These are phyloP conservation scores for Sporothrix variecibatus DNA, from an alignment of 2,329 filamentous ascomycete species.

Conservation along the genomic window DNA sequence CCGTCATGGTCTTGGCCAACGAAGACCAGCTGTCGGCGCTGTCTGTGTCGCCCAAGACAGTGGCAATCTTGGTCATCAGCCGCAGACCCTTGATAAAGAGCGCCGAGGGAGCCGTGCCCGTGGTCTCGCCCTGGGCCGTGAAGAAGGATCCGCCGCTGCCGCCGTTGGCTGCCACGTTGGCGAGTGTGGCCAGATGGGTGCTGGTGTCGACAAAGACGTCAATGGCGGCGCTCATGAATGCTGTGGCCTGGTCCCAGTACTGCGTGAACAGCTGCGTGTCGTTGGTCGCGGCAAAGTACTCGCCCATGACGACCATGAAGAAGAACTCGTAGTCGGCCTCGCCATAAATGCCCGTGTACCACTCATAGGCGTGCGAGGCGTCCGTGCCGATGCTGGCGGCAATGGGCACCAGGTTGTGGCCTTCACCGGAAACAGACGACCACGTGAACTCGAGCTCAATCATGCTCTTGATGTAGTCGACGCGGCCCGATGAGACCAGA, in stretches of 20 bases:
- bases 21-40: neutral
- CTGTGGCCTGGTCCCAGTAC: constrained; percentile 4
- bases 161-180: neutral
- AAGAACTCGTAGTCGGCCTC: constrained; percentile 6
- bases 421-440: neutral
- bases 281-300: neutral
- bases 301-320: neutral
- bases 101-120: neutral
- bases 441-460: constrained; percentile 1
- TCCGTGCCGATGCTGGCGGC: neutral
- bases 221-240: neutral
- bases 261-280: neutral
- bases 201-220: neutral
- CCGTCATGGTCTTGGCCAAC: neutral
- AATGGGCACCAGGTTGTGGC: neutral
- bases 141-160: neutral
- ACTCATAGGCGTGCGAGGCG: neutral
- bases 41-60: neutral
- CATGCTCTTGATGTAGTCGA: constrained; percentile 4
- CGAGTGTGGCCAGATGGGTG: neutral
- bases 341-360: neutral
- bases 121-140: neutral
- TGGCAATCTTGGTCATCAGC: neutral
- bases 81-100: neutral
- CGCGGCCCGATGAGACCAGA: neutral